These are phyloP conservation scores for Termitomyces sp. DNA, from an alignment of 768 basidiomycete species.

Conservation along the genomic window DNA sequence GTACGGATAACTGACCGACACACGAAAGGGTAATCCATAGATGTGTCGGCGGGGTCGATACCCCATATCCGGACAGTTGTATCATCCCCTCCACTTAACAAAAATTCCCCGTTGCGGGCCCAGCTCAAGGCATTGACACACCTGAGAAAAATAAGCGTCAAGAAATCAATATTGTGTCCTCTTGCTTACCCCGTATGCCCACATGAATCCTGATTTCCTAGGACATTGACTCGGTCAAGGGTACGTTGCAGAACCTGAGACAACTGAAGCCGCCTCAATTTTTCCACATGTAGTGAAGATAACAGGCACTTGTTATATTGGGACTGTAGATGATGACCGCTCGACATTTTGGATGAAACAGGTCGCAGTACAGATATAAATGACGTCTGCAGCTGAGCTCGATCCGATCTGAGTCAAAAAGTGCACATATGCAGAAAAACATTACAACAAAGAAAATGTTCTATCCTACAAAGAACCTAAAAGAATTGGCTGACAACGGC, in stretches of 20 bases:
- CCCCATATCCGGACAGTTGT: conserved; percentile 77
- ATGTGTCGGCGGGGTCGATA: conserved; percentile 41
- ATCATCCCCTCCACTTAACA: conserved; percentile 73
- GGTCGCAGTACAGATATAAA: neutral
- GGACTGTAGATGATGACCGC: neutral
- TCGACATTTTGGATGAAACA: neutral
- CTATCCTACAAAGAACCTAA: neutral
- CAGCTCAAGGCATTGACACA: conserved; percentile 78
- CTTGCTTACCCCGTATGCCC: conserved; percentile 66
- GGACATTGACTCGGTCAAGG: conserved; percentile 65
- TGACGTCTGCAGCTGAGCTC: neutral
- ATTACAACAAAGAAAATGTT: neutral
- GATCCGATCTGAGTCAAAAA: neutral
- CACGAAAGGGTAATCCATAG: conserved; percentile 54
- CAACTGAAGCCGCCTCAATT: conserved; percentile 20
- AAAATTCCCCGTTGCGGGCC: conserved; percentile 57
- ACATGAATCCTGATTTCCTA: conserved; percentile 43
- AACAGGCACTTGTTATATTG: conserved; percentile 9
- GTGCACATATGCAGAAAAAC: neutral
- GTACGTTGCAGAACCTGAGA: conserved; percentile 20
- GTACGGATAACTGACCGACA: conserved; percentile 69
- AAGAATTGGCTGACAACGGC: neutral
- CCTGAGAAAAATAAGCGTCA: conserved; percentile 25
- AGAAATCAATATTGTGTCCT: neutral
- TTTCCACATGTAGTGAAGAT: conserved; percentile 18